Percentiles rank a stretch among this genome's conserved stretches.
These are phyloP conservation scores for Crucibulum laeve DNA, from an alignment of 768 basidiomycete species.

Conservation along the genomic window DNA sequence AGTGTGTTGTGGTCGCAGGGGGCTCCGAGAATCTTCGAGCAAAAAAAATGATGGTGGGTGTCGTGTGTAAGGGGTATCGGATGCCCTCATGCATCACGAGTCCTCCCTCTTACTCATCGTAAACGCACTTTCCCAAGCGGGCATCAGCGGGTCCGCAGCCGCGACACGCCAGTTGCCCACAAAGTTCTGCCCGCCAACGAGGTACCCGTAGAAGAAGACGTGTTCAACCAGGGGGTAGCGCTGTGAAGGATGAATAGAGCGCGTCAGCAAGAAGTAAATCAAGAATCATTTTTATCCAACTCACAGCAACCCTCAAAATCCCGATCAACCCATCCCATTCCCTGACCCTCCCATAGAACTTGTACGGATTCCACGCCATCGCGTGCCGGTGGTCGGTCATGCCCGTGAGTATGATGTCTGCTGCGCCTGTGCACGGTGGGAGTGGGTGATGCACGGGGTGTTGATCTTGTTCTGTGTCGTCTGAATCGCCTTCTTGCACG, in stretches of 20 bases:
- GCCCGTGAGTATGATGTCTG: conserved; percentile 60
- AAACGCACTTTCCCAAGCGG: conserved; percentile 63
- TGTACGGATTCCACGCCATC: conserved; percentile 43
- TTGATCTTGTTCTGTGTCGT: conserved; percentile 9
- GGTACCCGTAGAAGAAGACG: conserved; percentile 65
- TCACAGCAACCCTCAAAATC: conserved; percentile 38
- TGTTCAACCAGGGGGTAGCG: conserved; percentile 18
- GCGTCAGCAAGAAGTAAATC: background rate
- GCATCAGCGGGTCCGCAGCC: conserved; percentile 35
- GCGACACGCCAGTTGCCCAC: conserved; percentile 71
- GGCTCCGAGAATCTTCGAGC: no score
- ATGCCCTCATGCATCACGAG: conserved; percentile 2
- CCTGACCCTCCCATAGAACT: conserved; percentile 49
- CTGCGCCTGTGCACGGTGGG: conserved; percentile 45
- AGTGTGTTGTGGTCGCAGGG: no score
- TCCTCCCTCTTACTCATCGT: conserved; percentile 48
- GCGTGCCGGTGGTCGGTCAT: conserved; percentile 49
- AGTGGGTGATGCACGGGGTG: conserved; percentile 15
- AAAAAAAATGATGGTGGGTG: no score
- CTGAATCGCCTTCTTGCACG: conserved; percentile 12
- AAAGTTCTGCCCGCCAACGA: conserved; percentile 60
- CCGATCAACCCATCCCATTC: conserved; percentile 58
- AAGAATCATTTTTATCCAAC: no score
- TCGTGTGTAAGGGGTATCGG: no score
- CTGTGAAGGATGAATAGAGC: conserved; percentile 5